These are phyloP conservation scores for Oryza nivara DNA, from an alignment of 176 grass and related monocot genomes.

Conservation along the genomic window DNA sequence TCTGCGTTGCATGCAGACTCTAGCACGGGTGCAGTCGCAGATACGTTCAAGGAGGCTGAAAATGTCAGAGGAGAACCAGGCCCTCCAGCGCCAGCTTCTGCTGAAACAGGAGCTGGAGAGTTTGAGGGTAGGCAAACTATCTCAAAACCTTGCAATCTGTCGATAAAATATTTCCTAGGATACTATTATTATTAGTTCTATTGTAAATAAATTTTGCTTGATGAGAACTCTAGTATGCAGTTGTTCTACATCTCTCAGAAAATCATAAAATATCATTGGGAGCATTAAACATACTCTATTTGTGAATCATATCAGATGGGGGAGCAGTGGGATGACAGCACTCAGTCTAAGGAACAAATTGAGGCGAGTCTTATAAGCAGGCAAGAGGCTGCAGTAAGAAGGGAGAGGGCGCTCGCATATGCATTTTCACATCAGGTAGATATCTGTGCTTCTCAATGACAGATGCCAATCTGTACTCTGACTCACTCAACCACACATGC, in stretches of 20 bases:
- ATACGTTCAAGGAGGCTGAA: conserved; percentile 81
- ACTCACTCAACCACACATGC: background rate
- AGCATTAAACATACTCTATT: conserved; percentile 25
- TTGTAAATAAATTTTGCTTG: background rate
- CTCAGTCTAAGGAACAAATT: conserved; percentile 88
- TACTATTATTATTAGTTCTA: conserved; percentile 10
- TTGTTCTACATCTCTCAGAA: conserved; percentile 9
- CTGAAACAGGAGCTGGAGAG: conserved; percentile 90
- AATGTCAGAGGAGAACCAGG: conserved; percentile 97
- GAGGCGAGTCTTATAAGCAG: conserved; percentile 91
- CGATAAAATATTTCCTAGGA: conserved; percentile 5
- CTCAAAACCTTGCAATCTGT: conserved; percentile 25
- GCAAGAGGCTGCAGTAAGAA: conserved; percentile 86
- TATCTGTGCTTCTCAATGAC: conserved; percentile 16
- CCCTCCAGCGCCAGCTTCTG: conserved; percentile 84
- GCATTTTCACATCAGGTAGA: conserved; percentile 98
- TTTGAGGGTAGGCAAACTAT: conserved; percentile 70
- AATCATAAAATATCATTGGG: background rate
- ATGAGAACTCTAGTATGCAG: conserved; percentile 1
- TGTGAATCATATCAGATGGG: conserved; percentile 69
- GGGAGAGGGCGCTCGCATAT: conserved; percentile 92
- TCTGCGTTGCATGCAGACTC: conserved; percentile 90
- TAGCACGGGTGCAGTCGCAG: conserved; percentile 87
- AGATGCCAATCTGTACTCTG: background rate
- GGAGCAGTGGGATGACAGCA: conserved; percentile 95